phyloP scores from a whole-genome alignment of 2,329 filamentous ascomycete species.

The Beauveria sp. region DNA sequence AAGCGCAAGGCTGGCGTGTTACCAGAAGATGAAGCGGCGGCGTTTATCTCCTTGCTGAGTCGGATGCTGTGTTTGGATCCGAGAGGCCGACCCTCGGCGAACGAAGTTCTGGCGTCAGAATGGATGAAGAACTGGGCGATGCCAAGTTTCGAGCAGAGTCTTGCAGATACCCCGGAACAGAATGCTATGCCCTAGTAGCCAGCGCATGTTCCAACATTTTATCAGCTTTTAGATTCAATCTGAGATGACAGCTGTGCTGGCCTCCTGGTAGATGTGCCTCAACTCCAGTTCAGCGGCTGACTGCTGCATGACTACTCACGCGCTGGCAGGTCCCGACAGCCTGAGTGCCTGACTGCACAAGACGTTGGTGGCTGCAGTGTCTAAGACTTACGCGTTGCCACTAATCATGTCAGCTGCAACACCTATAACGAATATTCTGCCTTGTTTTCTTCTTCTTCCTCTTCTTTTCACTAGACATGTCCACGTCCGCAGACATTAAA shows the following conservation, averaged over 20 bases:
- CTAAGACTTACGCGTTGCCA: background rate
- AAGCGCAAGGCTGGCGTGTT: slow-evolving; percentile 14
- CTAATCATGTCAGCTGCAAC: background rate
- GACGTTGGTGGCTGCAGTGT: no score
- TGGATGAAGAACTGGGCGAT: slow-evolving; percentile 28
- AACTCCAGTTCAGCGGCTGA: no score
- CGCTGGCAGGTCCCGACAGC: no score
- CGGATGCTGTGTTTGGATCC: slow-evolving; percentile 23
- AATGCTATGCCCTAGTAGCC: background rate
- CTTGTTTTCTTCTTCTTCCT: background rate
- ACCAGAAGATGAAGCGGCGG: slow-evolving; percentile 14
- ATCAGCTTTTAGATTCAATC: background rate
- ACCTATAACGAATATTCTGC: background rate
- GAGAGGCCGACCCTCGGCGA: slow-evolving; percentile 20
- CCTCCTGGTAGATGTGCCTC: no score
- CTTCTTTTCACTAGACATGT: background rate
- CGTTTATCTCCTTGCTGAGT: slow-evolving; percentile 23
- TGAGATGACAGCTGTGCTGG: background rate
- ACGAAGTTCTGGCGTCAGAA: slow-evolving; percentile 24
- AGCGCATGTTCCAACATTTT: background rate
- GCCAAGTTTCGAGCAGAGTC: slow-evolving; percentile 1
- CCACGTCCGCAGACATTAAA: background rate
- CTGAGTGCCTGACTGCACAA: no score
- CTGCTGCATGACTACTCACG: no score
- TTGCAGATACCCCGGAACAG: background rate